Base-by-base conservation (phyloP, 768 basidiomycete species). In the Asterophora lycoperdoides region DNA sequence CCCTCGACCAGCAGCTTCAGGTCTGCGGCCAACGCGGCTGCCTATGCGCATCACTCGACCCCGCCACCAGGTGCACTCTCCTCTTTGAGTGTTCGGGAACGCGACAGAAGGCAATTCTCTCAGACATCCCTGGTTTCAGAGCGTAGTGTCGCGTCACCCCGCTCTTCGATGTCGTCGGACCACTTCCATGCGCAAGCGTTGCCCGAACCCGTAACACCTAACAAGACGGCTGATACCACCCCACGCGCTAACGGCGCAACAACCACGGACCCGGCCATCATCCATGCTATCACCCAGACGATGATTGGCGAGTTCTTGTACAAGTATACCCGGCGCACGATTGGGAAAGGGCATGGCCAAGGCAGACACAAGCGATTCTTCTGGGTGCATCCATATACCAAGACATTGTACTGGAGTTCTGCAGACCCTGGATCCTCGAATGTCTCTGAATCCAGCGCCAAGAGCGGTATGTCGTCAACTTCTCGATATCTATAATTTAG, bases 311-410 rank as follows among this genome's bases (percentile, higher is more conserved):
- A 98, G 74, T 97, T 93, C 69, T 67, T 99, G 71, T 91, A 89
- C 79, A 98, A 98, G 75, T 97, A 99, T 69, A 97, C 95, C 8
- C 78, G 95, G 44, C 79, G 82, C 49, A 70, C 89, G 14, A 81
- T 98, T 60, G 92, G 93, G 18, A 94, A 89, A 67, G 93, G 92
- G 10, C 80, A 93, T 63, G 90, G 90, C 17, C 87, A 92, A 64
- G 84, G 81, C 64, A 74, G 94, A 44, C 96, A 99, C 68, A 85
- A 83, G 65, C 78, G 96, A 32, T 99, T 93, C 82, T 96, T 98
- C 78, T 99, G 96, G 96, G 85, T 99, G n/a, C 95, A 98, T 68
- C 96, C 96, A 15, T 99, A 98, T 64, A 98, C 94, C 34, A 92
- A 91, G 73, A 97, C 93, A 4, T 61, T 99, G 50, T 97, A 98